Conservation (phyloP, 768 basidiomycete species). For the Boletus patriciae region DNA sequence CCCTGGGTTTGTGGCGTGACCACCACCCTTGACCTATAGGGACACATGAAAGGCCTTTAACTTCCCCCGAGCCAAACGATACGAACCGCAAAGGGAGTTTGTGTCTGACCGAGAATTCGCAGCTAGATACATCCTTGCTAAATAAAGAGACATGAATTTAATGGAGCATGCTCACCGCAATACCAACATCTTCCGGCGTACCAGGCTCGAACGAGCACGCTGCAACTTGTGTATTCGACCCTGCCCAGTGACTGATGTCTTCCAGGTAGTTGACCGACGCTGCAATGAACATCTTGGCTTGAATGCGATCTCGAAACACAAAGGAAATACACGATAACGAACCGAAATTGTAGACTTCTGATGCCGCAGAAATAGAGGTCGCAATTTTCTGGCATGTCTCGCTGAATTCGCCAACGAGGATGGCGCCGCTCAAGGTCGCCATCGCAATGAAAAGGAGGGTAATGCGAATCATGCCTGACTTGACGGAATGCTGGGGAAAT, state of each 20-base stretch:
- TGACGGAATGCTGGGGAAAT: too few species aligned
- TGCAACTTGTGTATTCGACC: constrained; percentile 46
- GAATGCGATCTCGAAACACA: too few species aligned
- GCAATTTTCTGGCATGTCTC: too few species aligned
- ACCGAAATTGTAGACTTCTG: too few species aligned
- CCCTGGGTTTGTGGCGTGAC: constrained; percentile 53
- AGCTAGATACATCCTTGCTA: constrained; percentile 2
- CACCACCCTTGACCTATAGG: constrained; percentile 58
- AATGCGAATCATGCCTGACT: neutral
- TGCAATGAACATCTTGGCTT: too few species aligned
- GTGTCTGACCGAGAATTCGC: constrained; percentile 41
- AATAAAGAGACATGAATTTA: neutral
- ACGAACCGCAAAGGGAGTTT: constrained; percentile 32
- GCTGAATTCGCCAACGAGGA: too few species aligned
- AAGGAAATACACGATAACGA: too few species aligned
- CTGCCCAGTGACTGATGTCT: constrained; percentile 53
- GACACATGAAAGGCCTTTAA: too few species aligned
- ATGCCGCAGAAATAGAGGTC: too few species aligned
- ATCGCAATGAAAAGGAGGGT: neutral
- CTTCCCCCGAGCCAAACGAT: neutral
- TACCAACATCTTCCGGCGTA: constrained; percentile 48
- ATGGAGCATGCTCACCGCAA: constrained; percentile 38
- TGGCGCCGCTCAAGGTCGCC: too few species aligned
- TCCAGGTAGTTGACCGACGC: constrained; percentile 30
- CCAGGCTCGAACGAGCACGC: constrained; percentile 61